Percentiles rank a stretch among this genome's conserved stretches.
phyloP scores from a whole-genome alignment of 768 basidiomycete species.

The Termitomyces bulborhizus region DNA sequence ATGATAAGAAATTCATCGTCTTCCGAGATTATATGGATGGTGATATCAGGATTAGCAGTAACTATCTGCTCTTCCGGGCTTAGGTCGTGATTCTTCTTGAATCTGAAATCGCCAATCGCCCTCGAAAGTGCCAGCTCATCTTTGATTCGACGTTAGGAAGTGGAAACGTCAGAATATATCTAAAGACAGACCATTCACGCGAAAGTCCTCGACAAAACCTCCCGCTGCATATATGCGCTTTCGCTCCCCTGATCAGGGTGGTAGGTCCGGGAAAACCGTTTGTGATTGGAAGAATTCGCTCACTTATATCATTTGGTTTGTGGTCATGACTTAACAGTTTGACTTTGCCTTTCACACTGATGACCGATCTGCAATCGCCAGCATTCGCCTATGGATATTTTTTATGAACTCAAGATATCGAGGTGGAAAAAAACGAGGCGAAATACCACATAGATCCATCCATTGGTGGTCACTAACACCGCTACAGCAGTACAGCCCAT shows the following conservation, averaged over 20 bases:
- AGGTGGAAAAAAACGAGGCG: conserved; percentile 1
- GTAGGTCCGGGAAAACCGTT: conserved; percentile 1
- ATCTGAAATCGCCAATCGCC: conserved; percentile 96
- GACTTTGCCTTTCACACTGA: conserved; percentile 78
- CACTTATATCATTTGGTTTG: conserved; percentile 85
- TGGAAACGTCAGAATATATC: background rate
- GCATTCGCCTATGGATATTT: conserved; percentile 79
- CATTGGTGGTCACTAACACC: conserved; percentile 75
- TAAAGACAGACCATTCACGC: conserved; percentile 77
- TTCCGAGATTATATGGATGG: conserved; percentile 67
- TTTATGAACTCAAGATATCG: background rate
- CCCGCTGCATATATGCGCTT: conserved; percentile 85
- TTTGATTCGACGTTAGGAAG: conserved; percentile 23
- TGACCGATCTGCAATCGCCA: conserved; percentile 92
- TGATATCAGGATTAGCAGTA: conserved; percentile 91
- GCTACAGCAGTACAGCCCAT: conserved; percentile 97
- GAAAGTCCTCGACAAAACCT: conserved; percentile 93
- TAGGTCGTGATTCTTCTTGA: conserved; percentile 87
- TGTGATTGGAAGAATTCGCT: conserved; percentile 18
- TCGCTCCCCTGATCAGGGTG: conserved; percentile 58
- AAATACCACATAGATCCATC: conserved; percentile 75
- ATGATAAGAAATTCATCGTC: conserved; percentile 97
- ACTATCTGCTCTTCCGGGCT: conserved; percentile 89
- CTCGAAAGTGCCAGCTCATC: conserved; percentile 94
- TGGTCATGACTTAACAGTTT: conserved; percentile 92